Evolutionary conservation across 768 basidiomycete species (phyloP).

Genomic region (Phaeotremella fagi): DNA sequence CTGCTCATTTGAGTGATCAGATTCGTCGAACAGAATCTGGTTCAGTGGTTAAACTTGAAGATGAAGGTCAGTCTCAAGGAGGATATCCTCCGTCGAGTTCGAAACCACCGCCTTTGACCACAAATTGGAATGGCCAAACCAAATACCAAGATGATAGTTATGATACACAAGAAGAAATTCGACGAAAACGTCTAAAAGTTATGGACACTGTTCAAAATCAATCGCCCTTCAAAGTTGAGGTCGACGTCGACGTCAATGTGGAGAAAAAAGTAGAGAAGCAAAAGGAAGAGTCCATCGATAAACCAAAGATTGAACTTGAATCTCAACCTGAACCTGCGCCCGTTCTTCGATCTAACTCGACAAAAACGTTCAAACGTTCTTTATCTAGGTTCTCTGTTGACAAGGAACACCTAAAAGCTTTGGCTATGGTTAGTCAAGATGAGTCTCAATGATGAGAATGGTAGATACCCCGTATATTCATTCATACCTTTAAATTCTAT

Average conservation of each 20-base stretch:
- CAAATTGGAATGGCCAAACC: background rate
- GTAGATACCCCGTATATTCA: background rate
- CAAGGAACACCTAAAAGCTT: conserved; percentile 9
- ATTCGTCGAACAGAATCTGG: background rate
- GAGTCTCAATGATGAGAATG: background rate
- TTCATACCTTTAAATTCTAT: background rate
- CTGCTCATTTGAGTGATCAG: background rate
- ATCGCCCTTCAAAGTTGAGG: background rate
- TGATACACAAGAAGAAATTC: conserved; percentile 14
- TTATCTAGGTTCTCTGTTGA: conserved; percentile 4
- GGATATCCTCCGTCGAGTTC: background rate
- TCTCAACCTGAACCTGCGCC: background rate
- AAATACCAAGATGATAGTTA: conserved; percentile 6
- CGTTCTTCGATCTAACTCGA: background rate
- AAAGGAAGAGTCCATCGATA: background rate
- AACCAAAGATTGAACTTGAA: background rate
- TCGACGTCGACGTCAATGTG: background rate
- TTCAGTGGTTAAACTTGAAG: background rate
- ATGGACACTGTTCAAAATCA: too few species aligned
- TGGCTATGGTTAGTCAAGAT: conserved; percentile 3
- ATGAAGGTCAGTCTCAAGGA: background rate
- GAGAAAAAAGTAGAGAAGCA: background rate
- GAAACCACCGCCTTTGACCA: background rate
- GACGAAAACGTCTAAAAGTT: background rate
- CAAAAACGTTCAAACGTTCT: background rate